A percentile compares a stretch with the other conserved stretches of the same genome.
These are phyloP conservation scores for Aristolochia fimbriata DNA, from an alignment of 164 flowering plant genomes.

Conservation along the genomic window DNA sequence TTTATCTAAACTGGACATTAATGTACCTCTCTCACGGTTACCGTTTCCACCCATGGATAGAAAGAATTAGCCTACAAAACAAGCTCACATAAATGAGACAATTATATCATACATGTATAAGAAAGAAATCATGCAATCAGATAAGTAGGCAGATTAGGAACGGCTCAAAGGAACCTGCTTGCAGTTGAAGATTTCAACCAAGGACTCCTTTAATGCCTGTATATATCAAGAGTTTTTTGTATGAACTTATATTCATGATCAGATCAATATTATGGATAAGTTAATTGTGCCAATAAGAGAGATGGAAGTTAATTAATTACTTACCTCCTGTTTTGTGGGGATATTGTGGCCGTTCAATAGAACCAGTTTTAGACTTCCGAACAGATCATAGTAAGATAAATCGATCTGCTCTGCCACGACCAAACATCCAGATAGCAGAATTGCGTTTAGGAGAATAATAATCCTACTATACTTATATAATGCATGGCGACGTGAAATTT, in stretches of 20 bases:
- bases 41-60: slow-evolving; percentile 40
- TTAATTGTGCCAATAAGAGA: slow-evolving; percentile 1
- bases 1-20: not conserved
- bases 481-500: no score
- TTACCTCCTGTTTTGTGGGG: slow-evolving; percentile 55
- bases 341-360: slow-evolving; percentile 39
- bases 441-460: no score
- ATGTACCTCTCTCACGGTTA: slow-evolving; percentile 41
- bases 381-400: slow-evolving; percentile 49
- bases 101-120: no score
- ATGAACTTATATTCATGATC: not conserved
- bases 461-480: no score
- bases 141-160: not conserved
- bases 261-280: not conserved
- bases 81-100: not conserved
- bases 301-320: no score
- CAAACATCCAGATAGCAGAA: not conserved
- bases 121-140: no score
- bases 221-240: slow-evolving; percentile 7
- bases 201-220: slow-evolving; percentile 45
- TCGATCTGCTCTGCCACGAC: slow-evolving; percentile 42
- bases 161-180: slow-evolving; percentile 22
- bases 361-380: slow-evolving; percentile 59
- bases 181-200: slow-evolving; percentile 52
- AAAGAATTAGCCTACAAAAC: slow-evolving; percentile 28